Conservation (phyloP, 2,329 filamentous ascomycete genomes). For the Alternaria sp. region DNA sequence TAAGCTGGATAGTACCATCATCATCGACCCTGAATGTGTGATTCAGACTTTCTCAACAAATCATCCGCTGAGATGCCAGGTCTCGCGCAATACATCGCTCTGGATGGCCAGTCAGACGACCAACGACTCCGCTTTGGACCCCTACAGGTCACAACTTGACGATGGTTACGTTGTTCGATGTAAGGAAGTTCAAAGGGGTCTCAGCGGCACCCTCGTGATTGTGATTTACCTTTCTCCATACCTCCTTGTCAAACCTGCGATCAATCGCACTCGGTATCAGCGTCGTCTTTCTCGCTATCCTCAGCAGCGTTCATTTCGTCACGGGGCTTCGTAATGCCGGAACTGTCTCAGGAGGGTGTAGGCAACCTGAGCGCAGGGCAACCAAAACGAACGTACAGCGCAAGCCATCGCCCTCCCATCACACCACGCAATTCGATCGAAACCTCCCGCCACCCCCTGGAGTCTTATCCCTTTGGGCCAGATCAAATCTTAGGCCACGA, state of each 20-base stretch:
- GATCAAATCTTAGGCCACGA: neutral
- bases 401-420: neutral
- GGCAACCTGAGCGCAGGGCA: neutral
- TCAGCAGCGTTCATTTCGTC: neutral
- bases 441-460: neutral
- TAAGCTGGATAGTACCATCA: neutral
- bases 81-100: neutral
- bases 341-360: neutral
- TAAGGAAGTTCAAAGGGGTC: neutral
- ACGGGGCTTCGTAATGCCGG: neutral
- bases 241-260: neutral
- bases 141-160: neutral
- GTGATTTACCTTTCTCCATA: neutral
- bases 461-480: neutral
- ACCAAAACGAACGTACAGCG: neutral
- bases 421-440: neutral
- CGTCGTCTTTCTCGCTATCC: neutral
- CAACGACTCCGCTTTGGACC: neutral
- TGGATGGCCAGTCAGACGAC: neutral
- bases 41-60: neutral
- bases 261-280: neutral
- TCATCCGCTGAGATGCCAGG: neutral
- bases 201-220: neutral
- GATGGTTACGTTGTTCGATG: neutral
- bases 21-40: neutral